Evolutionary conservation across 805 yeast genomes (phyloP).

Genomic region (Metschnikowia amazonensis): DNA sequence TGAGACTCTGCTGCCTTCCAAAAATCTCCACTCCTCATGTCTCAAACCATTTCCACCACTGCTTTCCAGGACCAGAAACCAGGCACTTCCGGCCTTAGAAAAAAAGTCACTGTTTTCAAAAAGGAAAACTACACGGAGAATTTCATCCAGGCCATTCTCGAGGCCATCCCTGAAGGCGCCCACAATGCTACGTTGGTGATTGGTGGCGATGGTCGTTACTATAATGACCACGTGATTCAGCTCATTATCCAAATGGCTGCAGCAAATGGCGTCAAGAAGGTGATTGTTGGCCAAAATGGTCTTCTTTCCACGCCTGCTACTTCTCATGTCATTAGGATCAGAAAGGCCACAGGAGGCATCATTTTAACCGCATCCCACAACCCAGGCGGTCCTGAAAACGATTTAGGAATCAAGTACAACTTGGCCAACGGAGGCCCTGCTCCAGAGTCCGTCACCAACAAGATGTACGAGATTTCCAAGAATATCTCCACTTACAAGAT

Average conservation of each 20-base stretch:
- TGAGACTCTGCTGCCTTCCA: neutral
- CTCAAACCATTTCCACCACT: slow-evolving; percentile 49
- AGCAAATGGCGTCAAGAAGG: slow-evolving; percentile 83
- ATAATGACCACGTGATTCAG: slow-evolving; percentile 77
- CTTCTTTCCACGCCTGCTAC: slow-evolving; percentile 95
- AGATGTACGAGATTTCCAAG: slow-evolving; percentile 70
- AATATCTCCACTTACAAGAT: slow-evolving; percentile 58
- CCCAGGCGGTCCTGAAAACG: slow-evolving; percentile 94
- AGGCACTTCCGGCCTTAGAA: slow-evolving; percentile 95
- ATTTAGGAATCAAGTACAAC: slow-evolving; percentile 94
- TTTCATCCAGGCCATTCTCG: slow-evolving; percentile 81
- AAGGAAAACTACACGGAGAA: slow-evolving; percentile 83
- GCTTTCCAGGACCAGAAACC: slow-evolving; percentile 92
- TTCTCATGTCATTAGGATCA: slow-evolving; percentile 81
- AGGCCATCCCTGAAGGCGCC: slow-evolving; percentile 88
- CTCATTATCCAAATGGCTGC: slow-evolving; percentile 80
- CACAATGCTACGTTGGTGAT: slow-evolving; percentile 72
- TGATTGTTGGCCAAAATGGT: slow-evolving; percentile 86
- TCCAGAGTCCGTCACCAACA: slow-evolving; percentile 89
- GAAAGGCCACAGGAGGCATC: slow-evolving; percentile 85
- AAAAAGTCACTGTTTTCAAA: slow-evolving; percentile 83
- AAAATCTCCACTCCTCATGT: slow-evolving; percentile 11
- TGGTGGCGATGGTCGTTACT: slow-evolving; percentile 97
- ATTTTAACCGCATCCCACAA: slow-evolving; percentile 95
- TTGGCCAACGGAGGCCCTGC: slow-evolving; percentile 97